Evolutionary conservation across 805 yeast genomes (phyloP).

Genomic region (Sugiyamaella smithiae): DNA sequence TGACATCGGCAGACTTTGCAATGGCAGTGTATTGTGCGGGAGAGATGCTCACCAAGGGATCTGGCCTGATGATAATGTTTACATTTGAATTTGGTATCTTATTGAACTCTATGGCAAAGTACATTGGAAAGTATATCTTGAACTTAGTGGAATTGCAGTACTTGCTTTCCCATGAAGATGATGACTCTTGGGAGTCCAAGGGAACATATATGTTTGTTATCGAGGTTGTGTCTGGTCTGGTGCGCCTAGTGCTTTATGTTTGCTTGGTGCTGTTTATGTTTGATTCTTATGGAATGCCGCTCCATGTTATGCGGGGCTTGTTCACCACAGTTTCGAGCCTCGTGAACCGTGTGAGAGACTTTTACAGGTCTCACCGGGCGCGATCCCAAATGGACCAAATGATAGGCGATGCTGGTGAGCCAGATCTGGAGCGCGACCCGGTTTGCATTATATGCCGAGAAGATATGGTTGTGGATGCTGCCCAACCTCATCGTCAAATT

Average conservation of each 20-base stretch:
- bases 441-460: conserved; percentile 90
- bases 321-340: conserved; percentile 37
- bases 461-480: conserved; percentile 59
- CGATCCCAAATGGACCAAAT: conserved; percentile 57
- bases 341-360: conserved; percentile 29
- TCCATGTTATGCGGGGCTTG: conserved; percentile 51
- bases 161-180: conserved; percentile 48
- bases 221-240: conserved; percentile 48
- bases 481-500: conserved; percentile 40
- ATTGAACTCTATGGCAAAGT: conserved; percentile 50
- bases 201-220: conserved; percentile 55
- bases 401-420: conserved; percentile 59
- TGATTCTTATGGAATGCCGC: conserved; percentile 44
- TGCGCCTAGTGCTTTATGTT: conserved; percentile 46
- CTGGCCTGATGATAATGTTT: conserved; percentile 53
- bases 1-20: conserved; percentile 50
- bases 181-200: conserved; percentile 72
- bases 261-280: conserved; percentile 47
- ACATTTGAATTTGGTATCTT: conserved; percentile 75
- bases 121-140: conserved; percentile 46
- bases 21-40: conserved; percentile 51
- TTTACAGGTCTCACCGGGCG: conserved; percentile 37
- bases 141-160: conserved; percentile 57
- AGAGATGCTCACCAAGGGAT: conserved; percentile 26
- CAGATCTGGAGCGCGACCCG: conserved; percentile 57